Conservation (phyloP, 75 land plant species). For the Gnetum montanum region DNA sequence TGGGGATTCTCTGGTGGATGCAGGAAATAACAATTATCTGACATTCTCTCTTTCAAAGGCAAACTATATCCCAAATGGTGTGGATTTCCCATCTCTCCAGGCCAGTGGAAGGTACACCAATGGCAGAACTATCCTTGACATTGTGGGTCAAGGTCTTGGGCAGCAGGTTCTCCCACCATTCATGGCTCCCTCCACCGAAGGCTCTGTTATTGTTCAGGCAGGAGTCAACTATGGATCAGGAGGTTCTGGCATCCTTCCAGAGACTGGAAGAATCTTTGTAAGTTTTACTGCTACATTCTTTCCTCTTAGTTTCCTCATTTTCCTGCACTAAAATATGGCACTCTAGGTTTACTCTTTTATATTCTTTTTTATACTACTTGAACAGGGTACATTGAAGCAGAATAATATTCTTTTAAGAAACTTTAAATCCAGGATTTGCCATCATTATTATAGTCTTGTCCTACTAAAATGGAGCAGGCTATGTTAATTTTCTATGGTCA, state of each 20-base stretch:
- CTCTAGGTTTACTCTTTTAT: background rate
- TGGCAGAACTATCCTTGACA: conserved; percentile 26
- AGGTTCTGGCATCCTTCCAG: conserved; percentile 65
- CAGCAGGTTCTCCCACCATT: conserved; percentile 39
- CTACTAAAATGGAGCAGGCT: too few species aligned
- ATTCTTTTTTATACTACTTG: background rate
- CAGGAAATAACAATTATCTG: conserved; percentile 15
- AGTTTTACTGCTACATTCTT: too few species aligned
- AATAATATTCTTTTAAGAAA: background rate
- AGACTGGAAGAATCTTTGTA: conserved; percentile 62
- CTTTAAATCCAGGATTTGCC: background rate
- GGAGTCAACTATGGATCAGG: conserved; percentile 95
- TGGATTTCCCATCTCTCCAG: conserved; percentile 7
- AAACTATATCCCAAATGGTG: conserved; percentile 11
- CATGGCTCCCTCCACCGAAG: conserved; percentile 53
- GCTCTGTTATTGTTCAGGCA: conserved; percentile 25
- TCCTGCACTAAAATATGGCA: too few species aligned
- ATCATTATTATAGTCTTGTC: background rate
- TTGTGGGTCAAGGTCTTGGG: conserved; percentile 32
- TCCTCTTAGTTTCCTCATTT: too few species aligned
- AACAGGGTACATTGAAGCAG: background rate
- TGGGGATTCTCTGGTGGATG: conserved; percentile 21
- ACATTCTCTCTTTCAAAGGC: conserved; percentile 9
- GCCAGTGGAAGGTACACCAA: conserved; percentile 31
- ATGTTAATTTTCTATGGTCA: too few species aligned